Conservation (phyloP, 805 yeast genomes). For the Candida awuae region DNA sequence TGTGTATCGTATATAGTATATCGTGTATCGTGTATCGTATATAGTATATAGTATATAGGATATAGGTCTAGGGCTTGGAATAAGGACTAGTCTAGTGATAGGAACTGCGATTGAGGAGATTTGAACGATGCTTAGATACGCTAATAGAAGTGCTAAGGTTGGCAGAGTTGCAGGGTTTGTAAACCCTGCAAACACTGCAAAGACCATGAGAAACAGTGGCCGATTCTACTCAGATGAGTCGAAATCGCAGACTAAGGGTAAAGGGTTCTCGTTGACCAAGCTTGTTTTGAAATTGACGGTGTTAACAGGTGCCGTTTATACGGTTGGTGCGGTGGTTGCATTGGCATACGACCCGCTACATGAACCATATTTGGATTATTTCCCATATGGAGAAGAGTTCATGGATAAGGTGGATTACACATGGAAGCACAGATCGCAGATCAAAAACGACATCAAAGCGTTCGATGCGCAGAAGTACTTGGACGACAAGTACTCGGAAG, state of each 20-base stretch:
- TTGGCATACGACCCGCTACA: slow-evolving; percentile 50
- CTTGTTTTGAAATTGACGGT: slow-evolving; percentile 23
- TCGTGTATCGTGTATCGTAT: too few species aligned
- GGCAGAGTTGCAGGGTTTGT: too few species aligned
- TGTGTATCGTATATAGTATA: too few species aligned
- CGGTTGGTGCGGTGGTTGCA: slow-evolving; percentile 53
- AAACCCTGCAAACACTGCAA: too few species aligned
- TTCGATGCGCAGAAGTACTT: slow-evolving; percentile 11
- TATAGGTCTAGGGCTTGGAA: too few species aligned
- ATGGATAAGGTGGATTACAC: slow-evolving; percentile 42
- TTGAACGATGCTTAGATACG: too few species aligned
- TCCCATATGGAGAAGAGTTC: slow-evolving; percentile 54
- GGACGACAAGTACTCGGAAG: slow-evolving; percentile 3
- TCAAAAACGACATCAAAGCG: slow-evolving; percentile 15
- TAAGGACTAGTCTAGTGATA: too few species aligned
- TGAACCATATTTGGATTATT: slow-evolving; percentile 52
- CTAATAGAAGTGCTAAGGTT: too few species aligned
- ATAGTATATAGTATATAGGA: too few species aligned
- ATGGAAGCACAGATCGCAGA: slow-evolving; percentile 15
- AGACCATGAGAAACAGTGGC: not conserved
- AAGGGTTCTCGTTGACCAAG: slow-evolving; percentile 20
- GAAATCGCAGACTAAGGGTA: slow-evolving; percentile 4
- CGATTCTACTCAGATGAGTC: slow-evolving; percentile 1
- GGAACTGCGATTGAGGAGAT: too few species aligned
- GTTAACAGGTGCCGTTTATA: slow-evolving; percentile 33